These are phyloP conservation scores for Fragilariopsis cylindrus DNA, from an alignment of 108 stramenopile species.

Conservation along the genomic window DNA sequence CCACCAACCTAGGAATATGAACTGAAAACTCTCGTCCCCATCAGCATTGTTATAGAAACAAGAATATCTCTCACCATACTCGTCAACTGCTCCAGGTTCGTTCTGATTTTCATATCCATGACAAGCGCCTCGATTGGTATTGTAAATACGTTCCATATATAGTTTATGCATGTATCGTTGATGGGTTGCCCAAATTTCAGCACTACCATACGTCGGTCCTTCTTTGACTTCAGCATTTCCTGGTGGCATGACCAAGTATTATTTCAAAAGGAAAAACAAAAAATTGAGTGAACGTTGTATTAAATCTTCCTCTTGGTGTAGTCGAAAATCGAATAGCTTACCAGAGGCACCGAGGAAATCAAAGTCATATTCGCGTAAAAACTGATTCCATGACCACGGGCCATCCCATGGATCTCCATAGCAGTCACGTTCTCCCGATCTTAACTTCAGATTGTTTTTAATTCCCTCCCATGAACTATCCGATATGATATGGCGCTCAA, in stretches of 20 bases:
- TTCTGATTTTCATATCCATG: constrained; percentile 15
- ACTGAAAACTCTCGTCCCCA: constrained; percentile 10
- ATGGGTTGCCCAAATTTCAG: constrained; percentile 16
- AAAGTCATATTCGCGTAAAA: background rate
- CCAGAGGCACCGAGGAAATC: constrained; percentile 13
- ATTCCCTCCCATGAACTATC: constrained; percentile 1
- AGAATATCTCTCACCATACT: constrained; percentile 20
- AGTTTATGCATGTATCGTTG: constrained; percentile 14
- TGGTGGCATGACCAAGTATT: too few species aligned
- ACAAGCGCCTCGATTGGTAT: constrained; percentile 16
- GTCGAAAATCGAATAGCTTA: too few species aligned
- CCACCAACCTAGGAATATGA: constrained; percentile 21
- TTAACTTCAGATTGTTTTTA: background rate
- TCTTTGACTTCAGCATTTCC: constrained; percentile 18
- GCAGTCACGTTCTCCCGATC: background rate
- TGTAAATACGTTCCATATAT: constrained; percentile 22
- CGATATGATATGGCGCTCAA: constrained; percentile 2
- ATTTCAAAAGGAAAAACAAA: too few species aligned
- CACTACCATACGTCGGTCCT: constrained; percentile 6
- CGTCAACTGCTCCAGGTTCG: constrained; percentile 16
- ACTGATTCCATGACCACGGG: background rate
- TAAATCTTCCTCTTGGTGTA: too few species aligned
- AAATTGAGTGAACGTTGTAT: too few species aligned
- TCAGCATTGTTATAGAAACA: constrained; percentile 16
- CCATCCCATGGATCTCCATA: constrained; percentile 7